Base-by-base conservation (phyloP, 768 basidiomycete genomes). In the Hygrophoropsis aurantiaca region DNA sequence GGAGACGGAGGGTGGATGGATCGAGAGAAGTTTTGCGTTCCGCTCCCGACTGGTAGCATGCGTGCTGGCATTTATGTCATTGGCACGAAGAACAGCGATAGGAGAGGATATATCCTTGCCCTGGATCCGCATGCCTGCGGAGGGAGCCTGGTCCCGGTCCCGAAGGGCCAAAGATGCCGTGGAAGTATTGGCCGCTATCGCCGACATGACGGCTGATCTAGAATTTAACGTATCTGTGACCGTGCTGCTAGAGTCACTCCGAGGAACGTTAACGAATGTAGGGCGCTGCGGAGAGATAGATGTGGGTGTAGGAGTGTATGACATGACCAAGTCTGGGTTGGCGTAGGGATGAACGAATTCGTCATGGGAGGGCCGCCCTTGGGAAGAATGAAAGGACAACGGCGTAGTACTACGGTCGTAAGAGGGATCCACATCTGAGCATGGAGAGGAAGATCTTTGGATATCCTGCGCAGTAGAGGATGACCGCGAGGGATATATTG, bases 331-430 rank as follows among this genome's bases (percentile, higher is more conserved):
- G 51, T 89, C 84, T 7, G 88, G 87, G 56, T 90, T 89, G 43
- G 89, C 89, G 60, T 89, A 91, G 21, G 89, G 89, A 67, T 91
- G 89, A 32, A 77, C 58, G 46, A 70, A 74, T 15, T 69, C 65
- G 16, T 60, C 55, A 6, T 47, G 61, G 43, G 64, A 56, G 30
- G 51, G 48, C 32, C 60, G 70, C 52, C 74, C 74, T 50, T 69
- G 70, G 34, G 60, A 58, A 47, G 61, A 64, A 53, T 59, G 57
- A 15, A 55, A 47, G 37, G 53, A 56, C 9, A 56, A 61, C 26
- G 59, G 47, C 41, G 49, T 53, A 18, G 19, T 27, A 35, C 42
- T 49, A 38, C 38, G 48, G 23, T 58, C 53, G 37, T 49, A 45
- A 34, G 37, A 16, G 34, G 37, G 49, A 21, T 37, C 47, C 9